phyloP scores from a whole-genome alignment of 805 yeast genomes.

The Saccharomycopsis sp. region DNA sequence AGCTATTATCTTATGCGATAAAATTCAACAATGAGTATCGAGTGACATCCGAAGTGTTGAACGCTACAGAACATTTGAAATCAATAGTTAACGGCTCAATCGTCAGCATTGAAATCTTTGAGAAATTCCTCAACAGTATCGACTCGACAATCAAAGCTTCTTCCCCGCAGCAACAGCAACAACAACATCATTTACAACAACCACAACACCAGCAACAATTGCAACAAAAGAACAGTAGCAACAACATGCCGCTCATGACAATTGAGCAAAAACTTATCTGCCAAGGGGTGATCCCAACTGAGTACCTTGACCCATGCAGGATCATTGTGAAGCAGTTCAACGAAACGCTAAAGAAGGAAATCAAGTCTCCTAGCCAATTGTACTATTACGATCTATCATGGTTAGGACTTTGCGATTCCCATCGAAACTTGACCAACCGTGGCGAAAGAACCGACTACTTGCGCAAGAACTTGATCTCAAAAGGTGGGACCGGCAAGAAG shows the following conservation, averaged over 20 bases:
- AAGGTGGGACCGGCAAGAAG: conserved; percentile 3
- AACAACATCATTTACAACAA: background rate
- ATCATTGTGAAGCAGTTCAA: conserved; percentile 10
- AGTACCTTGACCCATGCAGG: conserved; percentile 5
- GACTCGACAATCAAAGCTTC: conserved; percentile 6
- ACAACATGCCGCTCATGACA: background rate
- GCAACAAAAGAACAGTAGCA: background rate
- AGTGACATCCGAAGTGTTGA: background rate
- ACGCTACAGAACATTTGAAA: conserved; percentile 12
- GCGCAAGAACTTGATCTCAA: conserved; percentile 11
- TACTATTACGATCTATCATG: conserved; percentile 12
- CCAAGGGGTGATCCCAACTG: conserved; percentile 18
- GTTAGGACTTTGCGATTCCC: conserved; percentile 13
- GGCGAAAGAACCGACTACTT: conserved; percentile 15
- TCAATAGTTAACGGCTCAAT: conserved; percentile 9
- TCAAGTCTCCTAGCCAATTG: conserved; percentile 4
- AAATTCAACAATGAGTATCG: conserved; percentile 10
- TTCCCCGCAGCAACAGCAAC: background rate
- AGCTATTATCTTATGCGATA: conserved; percentile 5
- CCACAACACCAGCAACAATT: background rate
- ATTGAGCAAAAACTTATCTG: conserved; percentile 18
- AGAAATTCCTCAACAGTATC: conserved; percentile 12
- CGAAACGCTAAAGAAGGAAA: conserved; percentile 12
- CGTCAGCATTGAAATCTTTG: conserved; percentile 15
- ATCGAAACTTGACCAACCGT: conserved; percentile 3